These are phyloP conservation scores for Malassezia restricta DNA, from an alignment of 1,284 basidiomycete genomes.

Conservation along the genomic window DNA sequence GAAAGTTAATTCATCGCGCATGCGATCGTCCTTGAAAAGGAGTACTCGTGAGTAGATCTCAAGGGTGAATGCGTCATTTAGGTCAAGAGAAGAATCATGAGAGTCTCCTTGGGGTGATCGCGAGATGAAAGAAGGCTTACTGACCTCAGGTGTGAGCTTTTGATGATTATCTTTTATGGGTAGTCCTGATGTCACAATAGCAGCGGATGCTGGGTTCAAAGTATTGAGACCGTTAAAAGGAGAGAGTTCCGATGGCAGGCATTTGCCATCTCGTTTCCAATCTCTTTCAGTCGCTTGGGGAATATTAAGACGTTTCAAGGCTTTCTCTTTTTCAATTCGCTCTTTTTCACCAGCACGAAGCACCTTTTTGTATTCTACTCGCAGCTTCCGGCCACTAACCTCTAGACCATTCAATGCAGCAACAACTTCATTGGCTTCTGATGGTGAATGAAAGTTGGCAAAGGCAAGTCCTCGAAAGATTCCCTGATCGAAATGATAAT, in stretches of 20 bases:
- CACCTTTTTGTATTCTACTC: constrained; percentile 99
- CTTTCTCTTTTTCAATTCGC: constrained; percentile 95
- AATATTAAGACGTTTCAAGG: constrained; percentile 80
- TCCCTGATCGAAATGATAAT: constrained; percentile 51
- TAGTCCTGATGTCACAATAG: not conserved
- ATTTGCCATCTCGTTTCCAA: constrained; percentile 17
- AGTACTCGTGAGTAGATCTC: constrained; percentile 95
- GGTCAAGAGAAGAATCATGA: constrained; percentile 56
- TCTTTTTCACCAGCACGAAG: constrained; percentile 98
- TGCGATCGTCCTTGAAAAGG: constrained; percentile 92
- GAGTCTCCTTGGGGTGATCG: constrained; percentile 28
- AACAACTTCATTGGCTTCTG: constrained; percentile 88
- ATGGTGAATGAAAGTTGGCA: constrained; percentile 85
- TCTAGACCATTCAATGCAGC: constrained; percentile 80
- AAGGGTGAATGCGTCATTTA: constrained; percentile 86
- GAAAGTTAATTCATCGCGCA: constrained; percentile 94
- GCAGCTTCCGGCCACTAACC: constrained; percentile 91
- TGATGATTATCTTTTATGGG: not conserved
- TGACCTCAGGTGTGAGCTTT: not conserved
- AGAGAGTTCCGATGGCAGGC: not conserved
- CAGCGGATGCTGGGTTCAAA: not conserved
- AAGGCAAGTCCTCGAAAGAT: constrained; percentile 96
- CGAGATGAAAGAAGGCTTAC: not conserved
- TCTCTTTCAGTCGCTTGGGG: constrained; percentile 39
- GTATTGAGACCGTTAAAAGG: not conserved